A percentile compares a stretch with the other conserved stretches of the same genome.
These are phyloP conservation scores for Volvox reticuliferus DNA, from an alignment of 139 green algal genomes.

Conservation along the genomic window DNA sequence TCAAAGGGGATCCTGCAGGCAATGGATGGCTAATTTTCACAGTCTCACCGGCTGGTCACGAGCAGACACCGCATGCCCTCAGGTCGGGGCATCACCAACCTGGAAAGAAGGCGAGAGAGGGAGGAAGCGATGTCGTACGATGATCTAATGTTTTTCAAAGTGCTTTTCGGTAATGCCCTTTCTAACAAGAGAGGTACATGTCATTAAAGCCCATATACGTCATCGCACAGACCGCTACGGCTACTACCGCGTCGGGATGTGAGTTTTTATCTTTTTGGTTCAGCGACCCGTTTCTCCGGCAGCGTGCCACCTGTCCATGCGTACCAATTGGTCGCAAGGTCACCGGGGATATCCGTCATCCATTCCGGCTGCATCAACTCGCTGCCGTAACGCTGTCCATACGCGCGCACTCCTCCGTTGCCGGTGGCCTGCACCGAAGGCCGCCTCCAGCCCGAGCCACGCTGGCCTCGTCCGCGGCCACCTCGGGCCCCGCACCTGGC, in stretches of 20 bases:
- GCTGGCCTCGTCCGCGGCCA: neutral
- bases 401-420: neutral
- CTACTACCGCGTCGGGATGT: too few relatives aligned
- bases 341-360: constrained; percentile 87
- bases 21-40: too few relatives aligned
- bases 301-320: too few relatives aligned
- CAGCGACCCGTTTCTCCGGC: too few relatives aligned
- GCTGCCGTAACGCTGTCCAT: constrained; percentile 66
- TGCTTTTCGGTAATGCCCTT: too few relatives aligned
- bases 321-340: constrained; percentile 82
- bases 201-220: too few relatives aligned
- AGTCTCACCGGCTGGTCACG: constrained; percentile 53
- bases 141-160: too few relatives aligned
- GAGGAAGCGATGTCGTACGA: neutral
- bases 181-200: too few relatives aligned
- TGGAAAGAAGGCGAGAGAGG: constrained; percentile 39
- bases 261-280: too few relatives aligned
- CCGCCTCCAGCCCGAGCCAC: neutral
- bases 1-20: too few relatives aligned
- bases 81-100: constrained; percentile 86
- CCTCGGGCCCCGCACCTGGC: neutral
- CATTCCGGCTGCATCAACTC: constrained; percentile 93
- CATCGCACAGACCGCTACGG: too few relatives aligned
- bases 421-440: neutral
- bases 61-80: constrained; percentile 91